Base-by-base conservation (phyloP, 352 stramenopile species). In the Phytopythium litorale region DNA sequence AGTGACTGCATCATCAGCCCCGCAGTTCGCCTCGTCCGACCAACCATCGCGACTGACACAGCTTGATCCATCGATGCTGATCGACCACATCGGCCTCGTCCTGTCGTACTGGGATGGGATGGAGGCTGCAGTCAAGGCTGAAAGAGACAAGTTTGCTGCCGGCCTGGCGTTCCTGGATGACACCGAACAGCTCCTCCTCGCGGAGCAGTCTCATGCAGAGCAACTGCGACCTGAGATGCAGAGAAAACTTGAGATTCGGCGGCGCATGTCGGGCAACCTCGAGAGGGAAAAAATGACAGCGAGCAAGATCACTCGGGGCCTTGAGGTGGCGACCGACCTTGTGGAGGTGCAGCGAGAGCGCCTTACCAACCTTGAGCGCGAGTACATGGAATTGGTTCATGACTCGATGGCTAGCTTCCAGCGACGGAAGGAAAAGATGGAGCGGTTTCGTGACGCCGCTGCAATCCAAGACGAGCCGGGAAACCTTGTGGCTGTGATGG, bases 191-290 rank as follows among this genome's bases (percentile, higher is more conserved):
- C 78, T 86, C 4, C 53, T 91, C 2, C 43, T 73, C 15, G 46
- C 60, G 1, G 80, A 89, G 46, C 73, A 87, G 21, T 63, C 68
- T 0, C 82, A 91, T 60, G 70, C 80, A 15, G 69, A 79, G 7
- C 43, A 70, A 16, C 40, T 91, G 12, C 68, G 84, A 9, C 80
- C 79, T 4, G 78, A 91, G 63, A 77, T 88, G 64, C 66, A 50
- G 1, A 67, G 73, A 30, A 78, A 79, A 43, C 67, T 77, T 0
- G 76, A 77, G 4, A 30, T 75, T 9, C 77, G 76, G 45, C 66
- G 82, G 3, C 63, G 60, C 21, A 88, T 89, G 80, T 91, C 80
- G 4, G 82, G 75, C 0, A 85, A 68, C 13, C 58, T 88, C n/a
- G 79, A 91, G 49, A 76, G 73, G 32, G 78, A 89, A 38, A 75